Evolutionary conservation across 345 rosid genomes (phyloP).

Genomic region (Boechera stricta): DNA sequence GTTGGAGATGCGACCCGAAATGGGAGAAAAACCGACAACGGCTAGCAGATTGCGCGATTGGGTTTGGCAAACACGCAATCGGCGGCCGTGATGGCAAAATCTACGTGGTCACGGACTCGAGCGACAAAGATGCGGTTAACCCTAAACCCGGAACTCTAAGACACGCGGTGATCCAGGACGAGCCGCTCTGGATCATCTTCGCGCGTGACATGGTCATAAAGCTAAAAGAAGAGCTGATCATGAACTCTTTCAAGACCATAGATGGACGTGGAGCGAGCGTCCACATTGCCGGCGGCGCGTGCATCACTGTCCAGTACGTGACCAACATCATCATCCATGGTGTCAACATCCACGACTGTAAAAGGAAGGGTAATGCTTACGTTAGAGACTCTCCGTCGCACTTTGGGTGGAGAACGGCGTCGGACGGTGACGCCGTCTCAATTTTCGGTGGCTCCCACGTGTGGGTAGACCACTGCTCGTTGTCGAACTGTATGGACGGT

Average conservation of each 20-base stretch:
- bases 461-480: slow-evolving; percentile 71
- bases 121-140: slow-evolving; percentile 56
- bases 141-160: slow-evolving; percentile 72
- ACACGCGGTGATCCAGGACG: slow-evolving; percentile 61
- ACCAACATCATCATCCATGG: slow-evolving; percentile 66
- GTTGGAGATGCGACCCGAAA: slow-evolving; percentile 67
- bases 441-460: slow-evolving; percentile 69
- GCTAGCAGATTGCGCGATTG: slow-evolving; percentile 65
- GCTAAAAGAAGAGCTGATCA: slow-evolving; percentile 59
- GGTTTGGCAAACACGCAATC: slow-evolving; percentile 70
- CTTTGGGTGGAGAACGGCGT: slow-evolving; percentile 66
- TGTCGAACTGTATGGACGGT: slow-evolving; percentile 66
- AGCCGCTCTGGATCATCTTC: slow-evolving; percentile 70
- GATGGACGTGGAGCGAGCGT: slow-evolving; percentile 67
- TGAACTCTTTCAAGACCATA: slow-evolving; percentile 71
- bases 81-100: slow-evolving; percentile 70
- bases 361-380: slow-evolving; percentile 61
- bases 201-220: slow-evolving; percentile 65
- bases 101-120: slow-evolving; percentile 57
- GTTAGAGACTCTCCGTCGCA: slow-evolving; percentile 68
- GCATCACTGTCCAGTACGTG: slow-evolving; percentile 69
- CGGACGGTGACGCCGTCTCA: slow-evolving; percentile 67
- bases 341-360: slow-evolving; percentile 62
- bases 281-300: slow-evolving; percentile 66
- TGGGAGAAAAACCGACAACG: slow-evolving; percentile 65